Base-by-base conservation (phyloP, 306 rosid species). In the Neltuma alba region DNA sequence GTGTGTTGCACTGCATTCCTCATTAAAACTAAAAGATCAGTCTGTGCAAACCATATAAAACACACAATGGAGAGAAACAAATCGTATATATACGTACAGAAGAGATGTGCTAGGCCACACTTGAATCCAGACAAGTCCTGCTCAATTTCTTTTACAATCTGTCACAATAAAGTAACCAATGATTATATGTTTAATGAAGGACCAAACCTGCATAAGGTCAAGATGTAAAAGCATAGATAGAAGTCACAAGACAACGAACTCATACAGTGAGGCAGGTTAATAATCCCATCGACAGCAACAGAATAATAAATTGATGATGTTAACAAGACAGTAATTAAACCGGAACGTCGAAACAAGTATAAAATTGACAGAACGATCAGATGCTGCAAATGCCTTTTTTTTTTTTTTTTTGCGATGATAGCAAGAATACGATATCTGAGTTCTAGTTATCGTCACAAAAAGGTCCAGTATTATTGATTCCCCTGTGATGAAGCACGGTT, bases 41-140 rank as follows among this genome's bases (percentile, higher is more conserved):
- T 55, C 13, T 30, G 1, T 37, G 18, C 50, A 68, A 5, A 36
- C 70, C 42, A 48, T 58, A 67, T 48, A 61, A 41, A 58, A 52
- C 79, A 23, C 18, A 55, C n/a, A 23, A 23, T 47, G 20, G 40
- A 60, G 57, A 71, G 38, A n/a, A 67, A 25, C 36, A 9, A 74
- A 2, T 0, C 21, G 27, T 27, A 42, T 21, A 50, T 37, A 50
- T 73, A 84, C 93, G 80, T 62, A 95, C 98, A 50, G 83, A 95
- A 95, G 81, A 95, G 89, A 87, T 95, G 99, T 70, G 99, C 99
- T 12, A 95, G 89, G 79, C 99, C 99, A 44, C 95, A 91, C 71
- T 90, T 92, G 86, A 95, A 95, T 71, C 87, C 91, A 33, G 98
- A 91, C 81, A 95, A 88, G 75, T 95, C 99, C 25, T 85, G 80